Percentiles rank a stretch among this genome's conserved stretches.
phyloP scores from a whole-genome alignment of 352 stramenopile genomes.

The Phytophthora syringae region DNA sequence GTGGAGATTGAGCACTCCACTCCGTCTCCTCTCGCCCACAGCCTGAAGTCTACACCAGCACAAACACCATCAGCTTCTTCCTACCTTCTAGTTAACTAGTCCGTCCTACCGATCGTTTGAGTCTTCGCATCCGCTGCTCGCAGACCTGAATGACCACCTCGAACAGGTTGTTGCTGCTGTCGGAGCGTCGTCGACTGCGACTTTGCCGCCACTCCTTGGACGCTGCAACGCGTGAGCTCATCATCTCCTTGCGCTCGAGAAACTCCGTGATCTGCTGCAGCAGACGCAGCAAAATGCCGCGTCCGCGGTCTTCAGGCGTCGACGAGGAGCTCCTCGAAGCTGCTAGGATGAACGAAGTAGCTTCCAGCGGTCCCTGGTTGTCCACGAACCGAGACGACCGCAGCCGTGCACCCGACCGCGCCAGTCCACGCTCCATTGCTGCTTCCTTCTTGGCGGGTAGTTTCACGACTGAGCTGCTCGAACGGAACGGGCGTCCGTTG shows the following conservation, averaged over 20 bases:
- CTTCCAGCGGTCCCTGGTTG: slow-evolving; percentile 27
- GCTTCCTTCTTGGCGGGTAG: slow-evolving; percentile 7
- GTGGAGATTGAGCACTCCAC: slow-evolving; percentile 37
- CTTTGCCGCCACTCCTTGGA: slow-evolving; percentile 36
- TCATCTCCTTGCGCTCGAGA: slow-evolving; percentile 53
- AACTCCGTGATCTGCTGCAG: slow-evolving; percentile 63
- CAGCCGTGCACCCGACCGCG: slow-evolving; percentile 21
- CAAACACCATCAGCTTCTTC: background rate
- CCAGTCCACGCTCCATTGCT: slow-evolving; percentile 30
- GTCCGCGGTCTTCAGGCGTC: slow-evolving; percentile 29
- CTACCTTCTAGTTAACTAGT: background rate
- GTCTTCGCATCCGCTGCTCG: slow-evolving; percentile 52
- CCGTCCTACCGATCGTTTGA: slow-evolving; percentile 34
- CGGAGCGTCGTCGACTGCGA: slow-evolving; percentile 23
- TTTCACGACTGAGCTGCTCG: slow-evolving; percentile 22
- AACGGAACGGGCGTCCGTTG: slow-evolving; percentile 22
- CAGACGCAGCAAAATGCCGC: slow-evolving; percentile 50
- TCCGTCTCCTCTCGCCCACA: slow-evolving; percentile 20
- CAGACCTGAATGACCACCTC: slow-evolving; percentile 59
- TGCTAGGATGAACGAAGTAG: slow-evolving; percentile 2
- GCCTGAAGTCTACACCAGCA: slow-evolving; percentile 16
- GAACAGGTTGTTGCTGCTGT: slow-evolving; percentile 50
- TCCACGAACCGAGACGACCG: slow-evolving; percentile 17
- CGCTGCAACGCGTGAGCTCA: slow-evolving; percentile 36
- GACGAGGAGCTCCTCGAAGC: slow-evolving; percentile 10